Evolutionary conservation across 306 rosid genomes (phyloP).

Genomic region (Trifolium fragiferum): DNA sequence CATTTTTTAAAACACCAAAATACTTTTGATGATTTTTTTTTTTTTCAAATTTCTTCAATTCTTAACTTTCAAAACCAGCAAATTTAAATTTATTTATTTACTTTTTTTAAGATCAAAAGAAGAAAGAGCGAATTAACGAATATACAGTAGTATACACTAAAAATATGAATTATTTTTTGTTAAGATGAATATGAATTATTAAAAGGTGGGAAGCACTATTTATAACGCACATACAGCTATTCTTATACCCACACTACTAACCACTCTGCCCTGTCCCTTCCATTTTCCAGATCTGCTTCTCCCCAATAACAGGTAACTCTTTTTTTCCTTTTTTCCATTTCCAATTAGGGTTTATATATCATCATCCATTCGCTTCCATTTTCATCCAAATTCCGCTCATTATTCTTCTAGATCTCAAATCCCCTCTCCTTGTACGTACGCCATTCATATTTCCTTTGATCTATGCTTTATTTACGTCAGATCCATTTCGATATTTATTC

Average conservation of each 20-base stretch:
- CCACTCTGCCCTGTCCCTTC: slow-evolving; percentile 2
- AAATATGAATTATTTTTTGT: no score
- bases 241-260: not conserved
- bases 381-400: not conserved
- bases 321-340: not conserved
- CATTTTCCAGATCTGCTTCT: slow-evolving; percentile 50
- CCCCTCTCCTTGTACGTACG: not conserved
- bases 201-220: slow-evolving; percentile 17
- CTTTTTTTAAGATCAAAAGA: no score
- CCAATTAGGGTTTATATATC: slow-evolving; percentile 32
- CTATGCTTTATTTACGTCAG: not conserved
- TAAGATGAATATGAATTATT: not conserved
- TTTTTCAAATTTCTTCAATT: no score
- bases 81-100: no score
- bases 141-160: no score
- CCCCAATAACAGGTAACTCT: slow-evolving; percentile 40
- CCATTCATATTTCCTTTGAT: slow-evolving; percentile 29
- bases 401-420: slow-evolving; percentile 22
- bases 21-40: no score
- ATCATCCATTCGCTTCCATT: not conserved
- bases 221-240: slow-evolving; percentile 30
- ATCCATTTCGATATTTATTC: not conserved
- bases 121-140: no score
- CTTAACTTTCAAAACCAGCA: no score
- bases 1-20: no score